Evolutionary conservation across 495 filamentous ascomycete species (phyloP).

Genomic region (Staphylotrichum tortipilum): DNA sequence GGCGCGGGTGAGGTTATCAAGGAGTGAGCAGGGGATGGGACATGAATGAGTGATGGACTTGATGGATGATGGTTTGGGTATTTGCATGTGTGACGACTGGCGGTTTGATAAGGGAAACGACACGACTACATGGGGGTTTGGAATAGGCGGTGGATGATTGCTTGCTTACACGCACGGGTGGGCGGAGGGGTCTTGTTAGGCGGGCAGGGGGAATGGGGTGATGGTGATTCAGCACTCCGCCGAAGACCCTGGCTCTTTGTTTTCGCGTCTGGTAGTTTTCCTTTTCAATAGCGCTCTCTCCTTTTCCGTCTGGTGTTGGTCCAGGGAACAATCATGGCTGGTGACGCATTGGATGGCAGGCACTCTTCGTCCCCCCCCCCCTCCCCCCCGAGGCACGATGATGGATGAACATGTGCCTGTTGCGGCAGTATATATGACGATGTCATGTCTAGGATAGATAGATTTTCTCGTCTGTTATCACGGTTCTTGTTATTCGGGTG

Average conservation of each 20-base stretch:
- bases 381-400: background rate
- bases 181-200: no score
- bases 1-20: slow-evolving; percentile 15
- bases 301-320: background rate
- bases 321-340: background rate
- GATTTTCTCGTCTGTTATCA: background rate
- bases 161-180: no score
- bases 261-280: no score
- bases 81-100: background rate
- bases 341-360: background rate
- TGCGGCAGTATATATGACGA: background rate
- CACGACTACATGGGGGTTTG: background rate
- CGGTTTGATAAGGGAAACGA: background rate
- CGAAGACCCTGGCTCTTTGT: no score
- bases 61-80: background rate
- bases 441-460: slow-evolving; percentile 1
- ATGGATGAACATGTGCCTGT: slow-evolving; percentile 1
- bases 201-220: no score
- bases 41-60: background rate
- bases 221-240: no score
- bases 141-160: background rate
- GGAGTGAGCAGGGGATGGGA: slow-evolving; percentile 12
- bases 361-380: no score
- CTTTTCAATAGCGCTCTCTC: no score
- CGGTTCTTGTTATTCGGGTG: no score